Evolutionary conservation across 2,329 filamentous ascomycete species (phyloP).

Genomic region (Mycosphaerelloides madeirae): DNA sequence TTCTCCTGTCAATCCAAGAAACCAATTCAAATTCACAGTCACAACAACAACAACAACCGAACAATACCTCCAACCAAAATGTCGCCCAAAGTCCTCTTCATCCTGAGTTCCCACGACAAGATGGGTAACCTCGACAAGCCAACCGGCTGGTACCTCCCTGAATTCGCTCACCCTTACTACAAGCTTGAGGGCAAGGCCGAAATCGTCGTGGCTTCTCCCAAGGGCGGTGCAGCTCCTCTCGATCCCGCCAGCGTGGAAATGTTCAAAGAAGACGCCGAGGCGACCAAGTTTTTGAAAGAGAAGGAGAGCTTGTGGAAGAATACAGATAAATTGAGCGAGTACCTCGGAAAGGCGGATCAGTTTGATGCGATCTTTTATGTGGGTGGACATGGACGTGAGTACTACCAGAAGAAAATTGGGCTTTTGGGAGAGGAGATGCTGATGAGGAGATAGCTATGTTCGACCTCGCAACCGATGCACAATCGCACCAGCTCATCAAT

Average conservation of each 20-base stretch:
- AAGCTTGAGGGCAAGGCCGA: slow-evolving; percentile 34
- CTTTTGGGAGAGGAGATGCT: not conserved
- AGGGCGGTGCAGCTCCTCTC: slow-evolving; percentile 36
- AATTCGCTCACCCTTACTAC: slow-evolving; percentile 37
- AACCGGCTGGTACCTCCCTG: slow-evolving; percentile 65
- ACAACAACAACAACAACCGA: not conserved
- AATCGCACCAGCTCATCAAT: slow-evolving; percentile 54
- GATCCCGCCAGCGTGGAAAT: slow-evolving; percentile 32
- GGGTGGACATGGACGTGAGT: slow-evolving; percentile 54
- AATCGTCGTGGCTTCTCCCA: slow-evolving; percentile 38
- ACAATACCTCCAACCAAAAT: slow-evolving; percentile 1
- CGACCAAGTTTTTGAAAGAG: slow-evolving; percentile 42
- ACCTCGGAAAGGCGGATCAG: slow-evolving; percentile 53
- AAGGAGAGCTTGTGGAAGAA: slow-evolving; percentile 59
- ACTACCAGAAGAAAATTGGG: no score
- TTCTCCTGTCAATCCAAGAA: no score
- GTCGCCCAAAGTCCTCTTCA: slow-evolving; percentile 63
- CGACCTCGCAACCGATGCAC: slow-evolving; percentile 55
- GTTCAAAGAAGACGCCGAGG: slow-evolving; percentile 28
- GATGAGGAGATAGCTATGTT: slow-evolving; percentile 50
- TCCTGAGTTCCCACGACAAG: slow-evolving; percentile 60
- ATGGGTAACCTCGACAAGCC: slow-evolving; percentile 43
- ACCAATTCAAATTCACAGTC: no score
- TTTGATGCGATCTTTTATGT: slow-evolving; percentile 62
- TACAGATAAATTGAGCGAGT: slow-evolving; percentile 54